Evolutionary conservation across 176 grass and related monocot species (phyloP).

Genomic region (Canna indica): DNA sequence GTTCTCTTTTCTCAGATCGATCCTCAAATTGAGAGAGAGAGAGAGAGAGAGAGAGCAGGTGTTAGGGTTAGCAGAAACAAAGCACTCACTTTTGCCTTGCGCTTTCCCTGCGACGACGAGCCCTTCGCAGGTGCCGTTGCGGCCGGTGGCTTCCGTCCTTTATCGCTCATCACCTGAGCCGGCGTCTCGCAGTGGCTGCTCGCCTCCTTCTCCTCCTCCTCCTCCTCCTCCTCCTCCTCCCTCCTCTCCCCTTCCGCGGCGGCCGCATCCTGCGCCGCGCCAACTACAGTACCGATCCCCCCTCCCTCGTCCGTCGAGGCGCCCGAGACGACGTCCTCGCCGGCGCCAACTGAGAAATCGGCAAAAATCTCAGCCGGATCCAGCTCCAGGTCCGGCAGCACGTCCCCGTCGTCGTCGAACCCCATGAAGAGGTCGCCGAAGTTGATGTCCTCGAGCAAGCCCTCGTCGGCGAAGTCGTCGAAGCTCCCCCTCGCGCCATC

Average conservation of each 20-base stretch:
- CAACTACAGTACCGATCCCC: neutral
- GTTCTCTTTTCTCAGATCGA: too few relatives aligned
- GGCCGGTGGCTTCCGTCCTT: conserved; percentile 31
- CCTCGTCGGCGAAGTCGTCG: conserved; percentile 27
- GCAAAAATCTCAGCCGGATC: conserved; percentile 80
- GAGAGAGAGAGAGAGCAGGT: neutral
- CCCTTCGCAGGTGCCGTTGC: conserved; percentile 31
- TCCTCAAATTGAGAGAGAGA: neutral
- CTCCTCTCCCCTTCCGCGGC: neutral
- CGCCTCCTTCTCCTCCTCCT: neutral
- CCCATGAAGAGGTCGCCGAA: conserved; percentile 65
- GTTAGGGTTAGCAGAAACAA: neutral
- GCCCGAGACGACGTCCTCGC: neutral
- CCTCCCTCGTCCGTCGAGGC: too few relatives aligned
- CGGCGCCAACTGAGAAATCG: conserved; percentile 36
- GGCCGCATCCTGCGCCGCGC: neutral
- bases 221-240: neutral
- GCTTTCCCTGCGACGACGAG: conserved; percentile 46
- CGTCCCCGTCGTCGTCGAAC: conserved; percentile 54
- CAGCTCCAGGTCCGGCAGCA: conserved; percentile 87
- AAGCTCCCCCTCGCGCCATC: conserved; percentile 1
- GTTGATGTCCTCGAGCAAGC: conserved; percentile 79
- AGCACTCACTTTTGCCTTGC: conserved; percentile 57
- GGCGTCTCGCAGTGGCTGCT: conserved; percentile 14
- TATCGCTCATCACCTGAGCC: conserved; percentile 31